Percentiles rank a stretch among this genome's conserved stretches.
These are phyloP conservation scores for Beta vulgaris DNA, from an alignment of 148 eudicot genomes.

Conservation along the genomic window DNA sequence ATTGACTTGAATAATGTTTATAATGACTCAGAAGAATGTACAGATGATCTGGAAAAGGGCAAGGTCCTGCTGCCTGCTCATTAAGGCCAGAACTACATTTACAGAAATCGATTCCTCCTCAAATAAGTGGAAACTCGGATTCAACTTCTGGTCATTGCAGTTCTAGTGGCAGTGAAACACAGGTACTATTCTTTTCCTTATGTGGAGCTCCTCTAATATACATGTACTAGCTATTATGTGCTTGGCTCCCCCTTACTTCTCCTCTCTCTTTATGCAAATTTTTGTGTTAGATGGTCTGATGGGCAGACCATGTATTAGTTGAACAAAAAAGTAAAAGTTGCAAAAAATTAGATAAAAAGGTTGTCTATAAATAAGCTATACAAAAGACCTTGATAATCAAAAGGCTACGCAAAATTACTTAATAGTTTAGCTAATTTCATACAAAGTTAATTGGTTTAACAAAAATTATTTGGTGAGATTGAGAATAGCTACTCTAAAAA, in stretches of 20 bases:
- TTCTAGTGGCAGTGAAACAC: constrained; percentile 78
- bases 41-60: constrained; percentile 34
- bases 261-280: too few relatives aligned
- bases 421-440: too few relatives aligned
- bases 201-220: background rate
- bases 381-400: too few relatives aligned
- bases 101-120: constrained; percentile 70
- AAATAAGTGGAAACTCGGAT: constrained; percentile 70
- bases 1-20: constrained; percentile 78
- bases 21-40: constrained; percentile 59
- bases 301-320: too few relatives aligned
- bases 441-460: too few relatives aligned
- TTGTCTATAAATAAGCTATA: too few relatives aligned
- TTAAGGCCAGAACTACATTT: constrained; percentile 42
- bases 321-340: too few relatives aligned
- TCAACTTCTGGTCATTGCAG: constrained; percentile 60
- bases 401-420: too few relatives aligned
- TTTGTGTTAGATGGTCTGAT: too few relatives aligned
- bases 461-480: too few relatives aligned
- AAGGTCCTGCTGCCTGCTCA: constrained; percentile 32
- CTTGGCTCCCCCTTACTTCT: background rate
- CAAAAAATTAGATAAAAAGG: too few relatives aligned
- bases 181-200: constrained; percentile 42
- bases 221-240: background rate
- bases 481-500: too few relatives aligned